Conservation (phyloP, 768 basidiomycete genomes). For the Chalciporus pseudorubinellus region DNA sequence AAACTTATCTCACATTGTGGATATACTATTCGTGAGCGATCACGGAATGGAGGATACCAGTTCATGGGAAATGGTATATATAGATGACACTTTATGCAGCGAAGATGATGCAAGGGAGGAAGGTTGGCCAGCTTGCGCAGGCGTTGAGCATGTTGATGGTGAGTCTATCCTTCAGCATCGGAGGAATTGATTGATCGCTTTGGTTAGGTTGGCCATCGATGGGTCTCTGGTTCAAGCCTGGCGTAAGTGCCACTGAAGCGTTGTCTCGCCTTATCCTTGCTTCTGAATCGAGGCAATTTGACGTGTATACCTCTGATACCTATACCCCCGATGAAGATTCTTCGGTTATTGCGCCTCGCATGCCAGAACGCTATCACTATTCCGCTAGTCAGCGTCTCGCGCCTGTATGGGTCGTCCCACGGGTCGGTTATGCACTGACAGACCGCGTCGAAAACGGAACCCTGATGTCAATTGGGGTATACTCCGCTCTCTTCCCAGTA, state of each 20-base stretch:
- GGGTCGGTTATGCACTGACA: constrained; percentile 76
- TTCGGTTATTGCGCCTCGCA: constrained; percentile 26
- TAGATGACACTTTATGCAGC: constrained; percentile 51
- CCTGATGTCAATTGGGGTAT: constrained; percentile 66
- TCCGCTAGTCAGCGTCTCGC: constrained; percentile 68
- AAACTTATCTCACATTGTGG: constrained; percentile 76
- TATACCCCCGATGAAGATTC: not conserved
- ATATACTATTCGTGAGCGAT: constrained; percentile 83
- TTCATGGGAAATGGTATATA: constrained; percentile 67
- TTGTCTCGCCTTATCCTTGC: constrained; percentile 52
- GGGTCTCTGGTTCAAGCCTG: constrained; percentile 70
- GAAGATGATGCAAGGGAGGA: constrained; percentile 3
- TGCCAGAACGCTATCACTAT: constrained; percentile 82
- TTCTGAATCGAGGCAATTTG: constrained; percentile 52
- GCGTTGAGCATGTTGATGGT: constrained; percentile 14
- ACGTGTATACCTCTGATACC: constrained; percentile 40
- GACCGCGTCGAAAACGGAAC: constrained; percentile 54
- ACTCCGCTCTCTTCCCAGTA: not conserved
- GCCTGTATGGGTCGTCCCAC: constrained; percentile 78
- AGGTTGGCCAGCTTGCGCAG: constrained; percentile 15
- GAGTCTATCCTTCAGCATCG: not conserved
- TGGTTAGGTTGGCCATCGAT: constrained; percentile 83
- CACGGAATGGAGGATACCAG: constrained; percentile 87
- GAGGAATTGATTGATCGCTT: not conserved
- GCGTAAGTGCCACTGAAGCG: constrained; percentile 53